A percentile compares a stretch with the other conserved stretches of the same genome.
Evolutionary conservation across 805 yeast species (phyloP).

Genomic region (Yamadazyma akitaensis): DNA sequence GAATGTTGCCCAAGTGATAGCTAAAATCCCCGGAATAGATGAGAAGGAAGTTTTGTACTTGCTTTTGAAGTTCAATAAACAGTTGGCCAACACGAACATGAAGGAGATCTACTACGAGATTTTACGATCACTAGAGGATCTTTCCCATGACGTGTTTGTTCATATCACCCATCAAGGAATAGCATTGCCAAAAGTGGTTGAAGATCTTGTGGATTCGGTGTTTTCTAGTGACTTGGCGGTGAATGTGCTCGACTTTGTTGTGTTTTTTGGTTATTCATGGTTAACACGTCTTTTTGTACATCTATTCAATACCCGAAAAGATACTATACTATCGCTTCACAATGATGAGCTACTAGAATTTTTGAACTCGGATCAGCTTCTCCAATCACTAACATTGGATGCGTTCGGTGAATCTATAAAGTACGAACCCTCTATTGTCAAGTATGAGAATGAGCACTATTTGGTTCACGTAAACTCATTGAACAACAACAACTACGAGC

Average conservation of each 20-base stretch:
- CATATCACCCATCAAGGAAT: slow-evolving; percentile 39
- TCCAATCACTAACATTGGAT: slow-evolving; percentile 1
- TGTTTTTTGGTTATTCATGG: slow-evolving; percentile 40
- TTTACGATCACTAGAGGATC: slow-evolving; percentile 35
- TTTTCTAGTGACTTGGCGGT: background rate
- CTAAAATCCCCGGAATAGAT: background rate
- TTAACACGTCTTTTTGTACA: slow-evolving; percentile 27
- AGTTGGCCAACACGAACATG: slow-evolving; percentile 22
- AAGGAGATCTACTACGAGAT: slow-evolving; percentile 37
- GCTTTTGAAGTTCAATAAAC: slow-evolving; percentile 30
- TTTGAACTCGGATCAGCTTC: slow-evolving; percentile 18
- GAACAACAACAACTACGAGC: slow-evolving; percentile 34
- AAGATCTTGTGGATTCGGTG: slow-evolving; percentile 2
- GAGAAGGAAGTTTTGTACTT: slow-evolving; percentile 31
- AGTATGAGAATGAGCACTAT: slow-evolving; percentile 38
- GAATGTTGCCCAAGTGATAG: background rate
- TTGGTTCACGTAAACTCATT: slow-evolving; percentile 37
- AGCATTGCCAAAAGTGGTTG: slow-evolving; percentile 18
- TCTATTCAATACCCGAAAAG: slow-evolving; percentile 17
- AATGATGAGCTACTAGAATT: slow-evolving; percentile 26
- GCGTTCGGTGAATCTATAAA: slow-evolving; percentile 14
- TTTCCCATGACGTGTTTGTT: slow-evolving; percentile 20
- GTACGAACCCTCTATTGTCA: slow-evolving; percentile 24
- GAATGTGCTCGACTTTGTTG: slow-evolving; percentile 30
- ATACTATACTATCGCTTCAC: slow-evolving; percentile 15